phyloP scores from a whole-genome alignment of 2,329 filamentous ascomycete species.

The Ploettnerulaceae sp. region DNA sequence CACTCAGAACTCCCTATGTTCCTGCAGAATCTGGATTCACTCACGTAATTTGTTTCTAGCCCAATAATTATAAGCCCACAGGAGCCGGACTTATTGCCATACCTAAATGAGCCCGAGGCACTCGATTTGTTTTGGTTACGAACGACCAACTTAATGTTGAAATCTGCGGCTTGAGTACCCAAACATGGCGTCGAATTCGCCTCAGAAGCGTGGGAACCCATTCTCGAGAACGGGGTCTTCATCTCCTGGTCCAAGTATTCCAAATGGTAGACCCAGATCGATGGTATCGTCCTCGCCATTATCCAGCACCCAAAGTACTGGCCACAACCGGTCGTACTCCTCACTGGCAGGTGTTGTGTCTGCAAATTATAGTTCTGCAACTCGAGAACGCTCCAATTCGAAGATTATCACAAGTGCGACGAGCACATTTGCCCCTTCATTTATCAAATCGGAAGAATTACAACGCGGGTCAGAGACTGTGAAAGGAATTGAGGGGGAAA shows the following conservation, averaged over 20 bases:
- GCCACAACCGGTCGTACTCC: conserved; percentile 58
- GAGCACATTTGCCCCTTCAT: conserved; percentile 89
- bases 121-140: conserved; percentile 10
- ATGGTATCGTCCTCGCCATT: conserved; percentile 50
- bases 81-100: not conserved
- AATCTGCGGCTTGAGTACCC: conserved; percentile 17
- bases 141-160: conserved; percentile 8
- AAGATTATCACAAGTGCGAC: conserved; percentile 59
- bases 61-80: not conserved
- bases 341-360: conserved; percentile 41
- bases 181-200: conserved; percentile 53
- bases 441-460: conserved; percentile 85
- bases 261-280: conserved; percentile 65
- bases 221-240: conserved; percentile 67
- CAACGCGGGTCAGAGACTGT: conserved; percentile 52
- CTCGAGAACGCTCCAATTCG: conserved; percentile 54
- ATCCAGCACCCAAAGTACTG: conserved; percentile 35
- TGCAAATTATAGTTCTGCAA: conserved; percentile 24
- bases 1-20: not conserved
- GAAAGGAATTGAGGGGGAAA: conserved; percentile 85
- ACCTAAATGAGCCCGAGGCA: not conserved
- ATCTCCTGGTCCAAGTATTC: conserved; percentile 52
- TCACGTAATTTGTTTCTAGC: not conserved
- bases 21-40: conserved; percentile 3
- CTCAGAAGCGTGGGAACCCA: conserved; percentile 74